These are phyloP conservation scores for Suillus brevipes DNA, from an alignment of 768 basidiomycete genomes.

Conservation along the genomic window DNA sequence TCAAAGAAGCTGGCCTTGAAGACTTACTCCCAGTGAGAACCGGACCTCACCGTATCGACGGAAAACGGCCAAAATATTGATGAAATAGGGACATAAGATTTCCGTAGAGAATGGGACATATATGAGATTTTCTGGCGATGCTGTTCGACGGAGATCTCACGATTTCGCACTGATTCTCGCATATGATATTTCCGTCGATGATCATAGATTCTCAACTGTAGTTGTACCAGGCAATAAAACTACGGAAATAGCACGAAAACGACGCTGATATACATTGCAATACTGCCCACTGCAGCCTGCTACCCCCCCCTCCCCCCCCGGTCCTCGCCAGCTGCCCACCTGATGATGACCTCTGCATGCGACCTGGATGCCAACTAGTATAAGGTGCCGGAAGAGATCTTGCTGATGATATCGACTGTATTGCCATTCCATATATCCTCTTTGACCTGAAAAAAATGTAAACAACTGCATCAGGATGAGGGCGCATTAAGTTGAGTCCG, in stretches of 20 bases:
- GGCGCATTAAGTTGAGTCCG: neutral
- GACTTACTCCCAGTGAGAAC: neutral
- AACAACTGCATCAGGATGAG: neutral
- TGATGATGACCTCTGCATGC: too few relatives aligned
- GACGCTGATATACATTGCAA: neutral
- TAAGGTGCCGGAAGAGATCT: too few relatives aligned
- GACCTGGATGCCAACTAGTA: too few relatives aligned
- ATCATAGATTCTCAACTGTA: neutral
- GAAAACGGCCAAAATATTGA: neutral
- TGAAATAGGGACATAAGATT: neutral
- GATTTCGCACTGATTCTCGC: neutral
- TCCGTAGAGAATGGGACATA: neutral
- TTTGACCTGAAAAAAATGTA: neutral
- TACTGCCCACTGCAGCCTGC: too few relatives aligned
- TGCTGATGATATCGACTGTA: neutral
- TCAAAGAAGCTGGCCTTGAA: too few relatives aligned
- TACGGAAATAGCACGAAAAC: neutral
- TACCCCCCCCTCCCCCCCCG: too few relatives aligned
- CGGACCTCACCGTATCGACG: neutral
- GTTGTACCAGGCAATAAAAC: neutral
- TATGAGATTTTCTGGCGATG: neutral
- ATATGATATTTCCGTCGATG: neutral
- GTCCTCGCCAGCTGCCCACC: too few relatives aligned
- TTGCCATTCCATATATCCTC: neutral
- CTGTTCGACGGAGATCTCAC: neutral